Conservation (phyloP, 2,329 filamentous ascomycete species). For the Pleoardoris graminearum region DNA sequence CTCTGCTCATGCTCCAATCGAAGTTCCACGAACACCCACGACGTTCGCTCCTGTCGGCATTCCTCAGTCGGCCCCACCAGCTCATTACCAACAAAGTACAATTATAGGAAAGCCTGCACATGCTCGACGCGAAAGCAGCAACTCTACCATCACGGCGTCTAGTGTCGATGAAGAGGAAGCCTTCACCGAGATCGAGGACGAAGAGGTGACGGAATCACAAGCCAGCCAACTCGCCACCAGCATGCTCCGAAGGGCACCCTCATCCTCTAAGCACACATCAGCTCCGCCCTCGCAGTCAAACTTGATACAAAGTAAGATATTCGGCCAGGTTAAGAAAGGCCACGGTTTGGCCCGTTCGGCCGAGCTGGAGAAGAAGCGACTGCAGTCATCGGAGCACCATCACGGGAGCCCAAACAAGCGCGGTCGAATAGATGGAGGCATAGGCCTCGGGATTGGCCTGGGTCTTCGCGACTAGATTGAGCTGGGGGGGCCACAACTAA, state of each 20-base stretch:
- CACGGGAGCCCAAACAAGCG: conserved; percentile 53
- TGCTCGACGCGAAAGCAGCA: conserved; percentile 68
- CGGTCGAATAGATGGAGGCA: conserved; percentile 51
- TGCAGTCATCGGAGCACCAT: conserved; percentile 31
- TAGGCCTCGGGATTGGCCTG: conserved; percentile 61
- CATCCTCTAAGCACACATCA: conserved; percentile 42
- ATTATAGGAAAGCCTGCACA: conserved; percentile 23
- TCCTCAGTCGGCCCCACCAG: conserved; percentile 49
- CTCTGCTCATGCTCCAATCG: conserved; percentile 59
- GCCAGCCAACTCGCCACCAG: conserved; percentile 77
- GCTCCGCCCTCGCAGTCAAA: conserved; percentile 42
- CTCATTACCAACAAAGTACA: conserved; percentile 31
- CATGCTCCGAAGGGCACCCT: conserved; percentile 66
- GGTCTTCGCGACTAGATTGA: conserved; percentile 34
- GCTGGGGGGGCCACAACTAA: background rate
- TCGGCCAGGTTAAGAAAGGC: conserved; percentile 63
- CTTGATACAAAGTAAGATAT: conserved; percentile 64
- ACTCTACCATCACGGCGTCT: conserved; percentile 55
- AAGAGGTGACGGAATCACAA: conserved; percentile 72
- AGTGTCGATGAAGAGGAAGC: conserved; percentile 49
- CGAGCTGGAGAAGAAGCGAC: conserved; percentile 38
- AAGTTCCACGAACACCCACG: conserved; percentile 58
- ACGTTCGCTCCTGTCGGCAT: conserved; percentile 35
- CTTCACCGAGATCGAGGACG: conserved; percentile 65
- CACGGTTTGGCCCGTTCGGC: conserved; percentile 42